Evolutionary conservation across 257 asterid species (phyloP), one percentile per base, ranked within the genome.

Genomic region (Striga asiatica): DNA sequence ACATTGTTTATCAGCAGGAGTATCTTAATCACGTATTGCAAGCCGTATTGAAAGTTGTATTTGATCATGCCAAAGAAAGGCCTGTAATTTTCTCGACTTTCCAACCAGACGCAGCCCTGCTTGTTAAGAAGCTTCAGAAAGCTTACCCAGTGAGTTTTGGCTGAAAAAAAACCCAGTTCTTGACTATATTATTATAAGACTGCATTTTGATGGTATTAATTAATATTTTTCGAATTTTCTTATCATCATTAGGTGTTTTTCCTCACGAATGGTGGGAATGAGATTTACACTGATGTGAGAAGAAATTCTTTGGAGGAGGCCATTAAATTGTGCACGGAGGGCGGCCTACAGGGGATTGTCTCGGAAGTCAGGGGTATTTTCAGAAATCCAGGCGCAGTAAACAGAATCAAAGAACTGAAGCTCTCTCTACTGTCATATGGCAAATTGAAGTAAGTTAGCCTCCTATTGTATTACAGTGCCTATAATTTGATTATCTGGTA

Each of bases 221-320:
- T 56, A 25, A 53, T 54, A 1, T 9, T 35, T 1, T 5, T 9
- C 2, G 7, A 11, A 18, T 41, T 24, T 11, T 12, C 10, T 22
- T 20, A 5, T 6, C 6, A 13, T 3, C 53, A 10, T 12, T 16
- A 87, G 97, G 97, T 89, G 25, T 88, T 74, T 62, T 92, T 92
- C 78, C 83, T 92, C 4, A 84, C 97, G 1, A 83, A 84, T 54
- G 99, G 83, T 37, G 99, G 99, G 11, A 79, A 62, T 3, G 93
- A 84, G 83, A 52, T 74, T 2, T 81, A 73, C 83, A 35, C 58
- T 8, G 97, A 92, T 37, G 80, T 52, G 50, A 66, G 99, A 61
- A 77, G 95, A 74, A 88, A 88, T 38, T 76, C 94, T 0, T 54
- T 92, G 73, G 99, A 88, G 59, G 99, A 84, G 63, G 99, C 95